These are phyloP conservation scores for Boletus insuetus DNA, from an alignment of 768 basidiomycete species.

Conservation along the genomic window DNA sequence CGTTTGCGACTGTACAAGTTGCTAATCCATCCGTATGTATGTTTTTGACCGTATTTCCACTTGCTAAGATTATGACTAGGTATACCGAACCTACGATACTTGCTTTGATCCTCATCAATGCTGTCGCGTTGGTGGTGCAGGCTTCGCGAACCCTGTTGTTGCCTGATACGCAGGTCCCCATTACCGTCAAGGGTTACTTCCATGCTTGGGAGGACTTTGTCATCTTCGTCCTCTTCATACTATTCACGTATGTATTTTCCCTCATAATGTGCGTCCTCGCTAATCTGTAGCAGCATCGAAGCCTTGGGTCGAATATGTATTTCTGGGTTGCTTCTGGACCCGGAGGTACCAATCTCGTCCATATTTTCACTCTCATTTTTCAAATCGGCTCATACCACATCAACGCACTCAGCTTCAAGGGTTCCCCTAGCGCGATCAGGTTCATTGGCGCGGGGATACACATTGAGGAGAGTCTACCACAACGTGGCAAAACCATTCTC, in stretches of 20 bases:
- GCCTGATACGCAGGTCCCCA: slow-evolving; percentile 38
- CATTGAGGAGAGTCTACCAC: slow-evolving; percentile 43
- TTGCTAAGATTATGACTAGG: slow-evolving; percentile 35
- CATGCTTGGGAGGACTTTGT: slow-evolving; percentile 85
- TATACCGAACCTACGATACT: slow-evolving; percentile 88
- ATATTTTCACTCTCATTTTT: slow-evolving; percentile 43
- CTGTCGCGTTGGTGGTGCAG: slow-evolving; percentile 79
- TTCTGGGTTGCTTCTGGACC: slow-evolving; percentile 86
- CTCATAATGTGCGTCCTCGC: not conserved
- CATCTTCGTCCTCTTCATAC: slow-evolving; percentile 77
- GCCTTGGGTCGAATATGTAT: slow-evolving; percentile 85
- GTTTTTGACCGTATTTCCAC: not conserved
- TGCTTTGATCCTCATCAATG: slow-evolving; percentile 79
- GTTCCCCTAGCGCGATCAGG: slow-evolving; percentile 25
- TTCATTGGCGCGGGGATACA: slow-evolving; percentile 43
- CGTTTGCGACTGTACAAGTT: slow-evolving; percentile 65
- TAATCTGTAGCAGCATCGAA: slow-evolving; percentile 58
- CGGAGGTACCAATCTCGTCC: slow-evolving; percentile 57
- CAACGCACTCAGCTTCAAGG: slow-evolving; percentile 27
- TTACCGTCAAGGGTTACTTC: slow-evolving; percentile 72
- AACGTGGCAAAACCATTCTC: slow-evolving; percentile 56
- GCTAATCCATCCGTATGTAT: slow-evolving; percentile 67
- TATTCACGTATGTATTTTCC: slow-evolving; percentile 71
- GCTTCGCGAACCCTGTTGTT: slow-evolving; percentile 61
- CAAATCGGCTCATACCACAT: slow-evolving; percentile 19